Conservation (phyloP, 768 basidiomycete species). For the Rhodosporidiobolus odoratus region DNA sequence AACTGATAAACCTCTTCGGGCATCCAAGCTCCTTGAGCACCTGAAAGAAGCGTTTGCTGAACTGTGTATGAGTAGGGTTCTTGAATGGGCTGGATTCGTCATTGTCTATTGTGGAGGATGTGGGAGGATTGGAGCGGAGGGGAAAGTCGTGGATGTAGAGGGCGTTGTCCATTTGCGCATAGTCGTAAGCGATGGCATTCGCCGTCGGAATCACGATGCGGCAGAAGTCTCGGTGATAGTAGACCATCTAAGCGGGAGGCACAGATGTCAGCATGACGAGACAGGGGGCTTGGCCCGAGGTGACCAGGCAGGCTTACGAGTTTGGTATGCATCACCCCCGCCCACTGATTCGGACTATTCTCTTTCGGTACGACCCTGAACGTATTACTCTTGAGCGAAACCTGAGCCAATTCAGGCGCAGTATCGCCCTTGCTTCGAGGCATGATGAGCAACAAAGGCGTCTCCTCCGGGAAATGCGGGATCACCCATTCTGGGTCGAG, state of each 20-base stretch:
- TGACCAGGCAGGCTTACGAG: neutral
- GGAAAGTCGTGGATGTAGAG: slow-evolving; percentile 36
- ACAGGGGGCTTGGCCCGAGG: neutral
- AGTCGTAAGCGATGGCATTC: slow-evolving; percentile 30
- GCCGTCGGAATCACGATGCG: slow-evolving; percentile 36
- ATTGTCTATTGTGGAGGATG: neutral
- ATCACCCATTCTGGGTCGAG: slow-evolving; percentile 21
- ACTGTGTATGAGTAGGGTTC: slow-evolving; percentile 26
- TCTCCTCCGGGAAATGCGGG: slow-evolving; percentile 8
- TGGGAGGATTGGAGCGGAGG: neutral
- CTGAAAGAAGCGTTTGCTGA: slow-evolving; percentile 7
- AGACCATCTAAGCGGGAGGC: slow-evolving; percentile 4
- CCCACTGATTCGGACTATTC: too few relatives aligned
- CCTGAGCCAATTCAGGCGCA: neutral
- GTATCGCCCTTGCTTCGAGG: neutral
- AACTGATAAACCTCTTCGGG: neutral
- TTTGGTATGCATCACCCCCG: slow-evolving; percentile 28
- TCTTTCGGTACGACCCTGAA: slow-evolving; percentile 3
- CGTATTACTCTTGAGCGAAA: neutral
- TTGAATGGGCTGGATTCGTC: neutral
- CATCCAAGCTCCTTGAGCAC: neutral
- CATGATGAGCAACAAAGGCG: slow-evolving; percentile 23
- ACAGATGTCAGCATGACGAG: neutral
- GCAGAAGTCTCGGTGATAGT: slow-evolving; percentile 11
- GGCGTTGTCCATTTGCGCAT: slow-evolving; percentile 27